Base-by-base conservation (phyloP, 73 alveolate genomes). In the Loxodes magnus region DNA sequence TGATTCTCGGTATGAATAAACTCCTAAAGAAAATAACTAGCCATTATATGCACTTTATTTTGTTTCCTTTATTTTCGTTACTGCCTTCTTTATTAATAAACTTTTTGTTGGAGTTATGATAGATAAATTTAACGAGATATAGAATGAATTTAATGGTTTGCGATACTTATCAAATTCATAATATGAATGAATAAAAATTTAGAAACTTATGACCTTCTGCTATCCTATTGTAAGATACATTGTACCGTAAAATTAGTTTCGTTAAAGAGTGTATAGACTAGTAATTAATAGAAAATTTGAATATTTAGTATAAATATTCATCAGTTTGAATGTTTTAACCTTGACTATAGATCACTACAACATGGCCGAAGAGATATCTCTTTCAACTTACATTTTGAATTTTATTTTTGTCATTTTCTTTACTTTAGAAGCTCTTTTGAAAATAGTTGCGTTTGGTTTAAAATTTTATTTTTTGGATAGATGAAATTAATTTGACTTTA, bases 61-160 rank as follows among this genome's bases (percentile, higher is more conserved):
- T 29, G 59, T 75, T 0, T 49, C 35, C 15, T 75, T 60, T 51
- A 69, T 75, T 2, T 75, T 69, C 56, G 51, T 75, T 5, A 68
- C 77, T 1, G 59, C 79, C 33, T 75, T 75, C 74, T 75, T 75
- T 62, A 67, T 75, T 21, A 59, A 68, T 74, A 75, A 75, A 25
- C 56, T 75, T 22, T 75, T 67, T 49, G 41, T 69, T 17, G 80
- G 83, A 0, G 82, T 64, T 17, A 62, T 75, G 12, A 71, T 75
- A 6, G 80, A 69, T 31, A 75, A 75, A 33, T 75, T 75, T 50
- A 56, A 51, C 29, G 83, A 75, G 46, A 62, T 71, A 16, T 43
- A 41, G 42, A 43, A 53, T 37, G 71, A 69, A 30, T 29, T 49
- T 22, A 69, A 67, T 5, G 90, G 90, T 4, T 27, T 74, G 20